Base-by-base conservation (phyloP, 208 protist species). In the Balamuthia mandrillaris region DNA sequence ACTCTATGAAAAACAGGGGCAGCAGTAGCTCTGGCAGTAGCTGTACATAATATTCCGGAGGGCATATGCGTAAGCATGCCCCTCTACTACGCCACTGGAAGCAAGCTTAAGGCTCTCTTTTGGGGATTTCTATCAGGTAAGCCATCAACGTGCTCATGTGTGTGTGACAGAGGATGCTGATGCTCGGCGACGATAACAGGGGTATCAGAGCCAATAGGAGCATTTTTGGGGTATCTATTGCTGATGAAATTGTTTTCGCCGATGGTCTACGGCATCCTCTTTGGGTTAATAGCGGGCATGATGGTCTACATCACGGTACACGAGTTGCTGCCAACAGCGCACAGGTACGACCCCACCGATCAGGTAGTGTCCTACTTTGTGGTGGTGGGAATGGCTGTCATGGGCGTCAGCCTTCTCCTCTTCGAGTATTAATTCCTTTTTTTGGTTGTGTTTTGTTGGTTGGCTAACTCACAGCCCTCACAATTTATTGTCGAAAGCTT, bases 31-130 rank as follows among this genome's bases (percentile, higher is more conserved):
- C 24, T 91, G 14, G 81, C 87, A 16, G 86, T 91, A 18, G 75
- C 77, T 42, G 52, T 90, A 12, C 89, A 92, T 56, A 90, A 90
- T 51, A 90, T 92, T 68, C 89, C 89, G 7, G 89, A 90, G 56
- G 89, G 89, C 70, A 61, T 91, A 6, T 85, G 68, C 63, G 88
- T 91, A 0, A 58, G 83, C 42, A 49, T 91, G 81, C 88, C 88
- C 33, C 39, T 91, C 18, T 87, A 61, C 81, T 87, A 84, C 18
- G 85, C 85, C 39, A 87, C 85, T 33, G 33, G 66, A 0, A 86
- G 49, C 70, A 81, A 60, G 72, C 7, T 27, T n/a, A 12, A 14
- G 10, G 9, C 14, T 6, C 3, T 5, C 37, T 6, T 18, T 33
- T 3, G n/a, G n/a, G n/a, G n/a, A n/a, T n/a, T n/a, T n/a, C n/a